Evolutionary conservation across 345 rosid genomes (phyloP).

Genomic region (Geranium rotundifolium): DNA sequence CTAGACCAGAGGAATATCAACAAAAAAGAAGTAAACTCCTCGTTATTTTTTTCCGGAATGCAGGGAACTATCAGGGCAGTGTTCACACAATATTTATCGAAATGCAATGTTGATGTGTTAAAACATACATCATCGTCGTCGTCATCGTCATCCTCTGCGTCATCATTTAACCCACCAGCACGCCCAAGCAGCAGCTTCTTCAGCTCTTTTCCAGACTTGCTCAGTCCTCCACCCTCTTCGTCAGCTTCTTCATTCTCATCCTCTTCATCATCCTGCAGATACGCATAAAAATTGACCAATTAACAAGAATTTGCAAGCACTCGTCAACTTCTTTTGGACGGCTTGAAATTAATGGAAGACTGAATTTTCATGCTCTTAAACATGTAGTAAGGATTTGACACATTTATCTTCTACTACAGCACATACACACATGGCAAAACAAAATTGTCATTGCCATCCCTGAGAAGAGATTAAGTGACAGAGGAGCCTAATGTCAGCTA

Average conservation of each 20-base stretch:
- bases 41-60: background rate
- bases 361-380: background rate
- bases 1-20: no score
- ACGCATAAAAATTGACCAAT: background rate
- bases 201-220: conserved; percentile 91
- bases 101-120: background rate
- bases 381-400: no score
- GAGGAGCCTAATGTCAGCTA: background rate
- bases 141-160: conserved; percentile 76
- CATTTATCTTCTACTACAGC: background rate
- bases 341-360: background rate
- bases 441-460: background rate
- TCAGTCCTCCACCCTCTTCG: conserved; percentile 80
- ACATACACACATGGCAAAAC: background rate
- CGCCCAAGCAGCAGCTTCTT: conserved; percentile 79
- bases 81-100: background rate
- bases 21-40: background rate
- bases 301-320: background rate
- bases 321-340: background rate
- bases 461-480: background rate
- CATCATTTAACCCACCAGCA: conserved; percentile 58
- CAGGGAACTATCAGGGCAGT: background rate
- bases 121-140: conserved; percentile 67
- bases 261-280: conserved; percentile 37
- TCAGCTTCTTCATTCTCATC: conserved; percentile 69